A percentile compares a stretch with the other conserved stretches of the same genome.
phyloP scores from a whole-genome alignment of 2,329 filamentous ascomycete species.

The Sarocladiaceae sp. region DNA sequence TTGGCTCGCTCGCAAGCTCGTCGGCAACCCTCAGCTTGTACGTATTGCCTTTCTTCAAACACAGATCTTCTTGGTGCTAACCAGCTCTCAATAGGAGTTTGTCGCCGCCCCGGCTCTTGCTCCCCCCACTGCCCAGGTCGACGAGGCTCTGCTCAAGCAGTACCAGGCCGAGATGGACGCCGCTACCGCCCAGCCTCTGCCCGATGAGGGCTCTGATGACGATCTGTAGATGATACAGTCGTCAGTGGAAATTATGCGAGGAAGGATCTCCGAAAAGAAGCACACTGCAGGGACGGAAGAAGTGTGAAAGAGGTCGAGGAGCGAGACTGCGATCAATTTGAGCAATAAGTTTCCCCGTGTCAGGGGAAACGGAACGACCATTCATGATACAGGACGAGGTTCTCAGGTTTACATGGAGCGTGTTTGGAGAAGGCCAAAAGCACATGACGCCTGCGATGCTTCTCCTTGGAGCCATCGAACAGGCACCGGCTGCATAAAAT shows the following conservation, averaged over 20 bases:
- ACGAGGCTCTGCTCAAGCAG: conserved; percentile 73
- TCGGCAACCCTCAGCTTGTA: conserved; percentile 68
- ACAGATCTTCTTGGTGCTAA: conserved; percentile 21
- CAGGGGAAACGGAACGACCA: conserved; percentile 26
- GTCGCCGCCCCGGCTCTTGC: conserved; percentile 93
- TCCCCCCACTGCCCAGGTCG: conserved; percentile 86
- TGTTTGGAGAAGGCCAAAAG: conserved; percentile 26
- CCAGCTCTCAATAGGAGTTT: conserved; percentile 65
- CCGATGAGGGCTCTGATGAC: conserved; percentile 86
- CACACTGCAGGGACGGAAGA: conserved; percentile 15
- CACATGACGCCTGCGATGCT: conserved; percentile 14
- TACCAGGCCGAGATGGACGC: conserved; percentile 87
- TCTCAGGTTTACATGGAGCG: conserved; percentile 30
- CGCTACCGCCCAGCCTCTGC: conserved; percentile 79
- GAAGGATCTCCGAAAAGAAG: too few species aligned
- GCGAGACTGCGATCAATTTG: conserved; percentile 8
- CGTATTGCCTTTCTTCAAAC: conserved; percentile 7
- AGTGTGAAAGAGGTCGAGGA: conserved; percentile 15
- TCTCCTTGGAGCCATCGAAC: neutral
- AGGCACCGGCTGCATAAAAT: conserved; percentile 6
- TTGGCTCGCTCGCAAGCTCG: conserved; percentile 97
- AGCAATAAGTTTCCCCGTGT: neutral
- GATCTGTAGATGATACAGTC: conserved; percentile 45
- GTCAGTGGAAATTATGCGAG: conserved; percentile 11
- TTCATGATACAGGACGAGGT: conserved; percentile 32